phyloP scores from a whole-genome alignment of 495 filamentous ascomycete genomes.

The Neurospora tetrasperma region DNA sequence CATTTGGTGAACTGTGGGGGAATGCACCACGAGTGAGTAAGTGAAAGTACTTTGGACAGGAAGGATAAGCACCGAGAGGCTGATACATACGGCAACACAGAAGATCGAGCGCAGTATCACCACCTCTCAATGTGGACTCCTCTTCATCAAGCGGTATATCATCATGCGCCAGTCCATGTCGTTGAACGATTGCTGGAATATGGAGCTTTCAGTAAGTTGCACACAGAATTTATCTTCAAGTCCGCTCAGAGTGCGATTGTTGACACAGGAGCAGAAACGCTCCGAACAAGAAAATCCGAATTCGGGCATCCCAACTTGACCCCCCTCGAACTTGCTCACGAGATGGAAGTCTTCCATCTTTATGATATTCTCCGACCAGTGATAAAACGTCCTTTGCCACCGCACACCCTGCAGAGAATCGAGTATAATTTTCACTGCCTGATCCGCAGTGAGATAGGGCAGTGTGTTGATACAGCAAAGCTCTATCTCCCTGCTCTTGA shows the following conservation, averaged over 20 bases:
- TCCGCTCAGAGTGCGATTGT: neutral
- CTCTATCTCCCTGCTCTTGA: neutral
- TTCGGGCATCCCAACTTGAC: neutral
- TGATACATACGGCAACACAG: neutral
- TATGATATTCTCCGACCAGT: neutral
- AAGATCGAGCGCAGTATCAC: neutral
- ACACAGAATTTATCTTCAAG: neutral
- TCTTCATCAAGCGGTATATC: neutral
- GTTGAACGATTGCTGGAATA: neutral
- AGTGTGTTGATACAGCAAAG: neutral
- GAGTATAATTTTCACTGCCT: neutral
- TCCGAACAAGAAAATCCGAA: neutral
- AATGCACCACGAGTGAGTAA: neutral
- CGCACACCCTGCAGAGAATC: neutral
- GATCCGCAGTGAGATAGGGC: neutral
- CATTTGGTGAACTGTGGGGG: neutral
- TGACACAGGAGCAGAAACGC: neutral
- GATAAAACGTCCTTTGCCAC: neutral
- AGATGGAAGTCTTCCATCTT: neutral
- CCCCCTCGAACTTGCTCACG: neutral
- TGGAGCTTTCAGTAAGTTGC: slow-evolving; percentile 1
- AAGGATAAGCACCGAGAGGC: neutral
- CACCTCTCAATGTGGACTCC: neutral
- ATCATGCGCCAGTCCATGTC: neutral
- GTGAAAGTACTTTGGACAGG: neutral